Conservation (phyloP, 805 yeast species). For the Lipomyces sp. region DNA sequence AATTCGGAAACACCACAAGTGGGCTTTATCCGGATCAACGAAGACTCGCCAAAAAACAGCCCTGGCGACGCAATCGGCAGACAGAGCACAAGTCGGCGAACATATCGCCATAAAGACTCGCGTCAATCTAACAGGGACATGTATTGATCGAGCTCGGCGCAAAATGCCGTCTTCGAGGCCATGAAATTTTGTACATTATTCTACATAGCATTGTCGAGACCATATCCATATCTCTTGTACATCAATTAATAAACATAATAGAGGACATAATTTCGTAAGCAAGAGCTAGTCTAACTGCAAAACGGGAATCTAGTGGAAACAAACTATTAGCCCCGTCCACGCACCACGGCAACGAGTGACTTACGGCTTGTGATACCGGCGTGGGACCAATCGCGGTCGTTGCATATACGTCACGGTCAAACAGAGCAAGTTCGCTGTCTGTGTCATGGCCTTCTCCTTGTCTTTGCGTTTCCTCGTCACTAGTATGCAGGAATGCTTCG, state of each 20-base stretch:
- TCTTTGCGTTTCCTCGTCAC: not conserved
- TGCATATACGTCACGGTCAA: not conserved
- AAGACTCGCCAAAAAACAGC: not conserved
- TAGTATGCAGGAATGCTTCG: not conserved
- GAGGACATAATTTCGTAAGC: not conserved
- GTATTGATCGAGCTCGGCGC: too few species aligned
- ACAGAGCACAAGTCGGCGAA: too few species aligned
- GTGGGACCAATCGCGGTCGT: conserved; percentile 6
- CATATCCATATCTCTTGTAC: not conserved
- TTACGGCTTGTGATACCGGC: conserved; percentile 7
- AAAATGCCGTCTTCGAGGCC: too few species aligned
- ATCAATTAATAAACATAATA: not conserved
- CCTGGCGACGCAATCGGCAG: too few species aligned
- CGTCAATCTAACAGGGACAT: too few species aligned
- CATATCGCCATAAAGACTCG: too few species aligned
- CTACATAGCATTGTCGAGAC: not conserved
- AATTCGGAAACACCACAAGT: not conserved
- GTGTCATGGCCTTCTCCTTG: not conserved
- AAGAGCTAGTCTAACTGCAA: not conserved
- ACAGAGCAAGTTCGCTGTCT: conserved; percentile 5
- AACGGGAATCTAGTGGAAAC: not conserved
- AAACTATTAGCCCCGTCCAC: not conserved
- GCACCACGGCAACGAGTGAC: not conserved
- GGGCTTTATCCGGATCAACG: not conserved
- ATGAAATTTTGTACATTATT: not conserved